Conservation (phyloP, 1,139 yeast species). For the Pichia sp. region DNA sequence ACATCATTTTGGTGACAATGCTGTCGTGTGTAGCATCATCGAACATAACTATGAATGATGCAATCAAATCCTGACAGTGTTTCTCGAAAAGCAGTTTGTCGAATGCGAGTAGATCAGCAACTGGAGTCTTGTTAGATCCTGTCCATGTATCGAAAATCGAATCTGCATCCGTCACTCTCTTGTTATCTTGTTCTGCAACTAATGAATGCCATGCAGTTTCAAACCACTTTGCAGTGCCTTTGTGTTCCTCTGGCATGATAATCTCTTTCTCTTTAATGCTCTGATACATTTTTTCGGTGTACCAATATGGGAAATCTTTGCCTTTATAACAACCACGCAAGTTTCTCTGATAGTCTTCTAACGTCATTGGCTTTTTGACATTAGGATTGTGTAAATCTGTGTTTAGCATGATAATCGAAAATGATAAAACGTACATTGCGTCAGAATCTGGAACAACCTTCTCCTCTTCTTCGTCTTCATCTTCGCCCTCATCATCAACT, state of each 20-base stretch:
- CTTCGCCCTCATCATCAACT: conserved; percentile 21
- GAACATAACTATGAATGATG: conserved; percentile 71
- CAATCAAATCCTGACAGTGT: conserved; percentile 58
- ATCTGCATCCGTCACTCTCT: conserved; percentile 26
- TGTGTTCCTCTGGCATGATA: conserved; percentile 97
- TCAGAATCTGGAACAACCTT: conserved; percentile 65
- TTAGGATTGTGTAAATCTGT: conserved; percentile 78
- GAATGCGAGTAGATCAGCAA: conserved; percentile 41
- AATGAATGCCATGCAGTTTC: conserved; percentile 91
- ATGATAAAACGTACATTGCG: conserved; percentile 67
- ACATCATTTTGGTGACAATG: conserved; percentile 78
- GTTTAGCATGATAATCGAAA: conserved; percentile 72
- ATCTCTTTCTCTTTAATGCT: conserved; percentile 85
- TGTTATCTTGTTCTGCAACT: conserved; percentile 48
- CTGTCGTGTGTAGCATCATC: conserved; percentile 89
- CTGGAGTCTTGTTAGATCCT: conserved; percentile 27
- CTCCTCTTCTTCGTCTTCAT: conserved; percentile 25
- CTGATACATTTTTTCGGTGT: conserved; percentile 70
- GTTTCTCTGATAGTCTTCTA: conserved; percentile 76
- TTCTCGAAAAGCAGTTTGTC: conserved; percentile 68
- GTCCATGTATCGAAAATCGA: conserved; percentile 22
- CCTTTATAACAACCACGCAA: conserved; percentile 75
- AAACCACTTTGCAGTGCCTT: conserved; percentile 78
- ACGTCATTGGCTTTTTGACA: conserved; percentile 80
- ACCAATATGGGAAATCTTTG: conserved; percentile 82